These are phyloP conservation scores for Rostrohypoxylon terebratum DNA, from an alignment of 495 filamentous ascomycete genomes.

Conservation along the genomic window DNA sequence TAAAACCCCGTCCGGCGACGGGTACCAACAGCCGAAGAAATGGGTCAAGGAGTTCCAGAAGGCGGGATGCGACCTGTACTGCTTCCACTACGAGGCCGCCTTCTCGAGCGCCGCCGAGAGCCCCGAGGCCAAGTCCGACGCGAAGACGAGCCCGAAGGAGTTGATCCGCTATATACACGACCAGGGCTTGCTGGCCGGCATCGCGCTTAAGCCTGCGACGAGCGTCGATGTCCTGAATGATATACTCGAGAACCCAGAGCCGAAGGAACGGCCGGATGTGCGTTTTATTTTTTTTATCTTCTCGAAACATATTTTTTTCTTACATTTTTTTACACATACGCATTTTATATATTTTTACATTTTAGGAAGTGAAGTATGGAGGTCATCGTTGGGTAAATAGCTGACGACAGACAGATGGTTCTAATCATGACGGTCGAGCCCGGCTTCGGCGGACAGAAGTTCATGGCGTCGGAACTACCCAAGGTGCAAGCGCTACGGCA, in stretches of 20 bases:
- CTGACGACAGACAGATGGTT: constrained; percentile 78
- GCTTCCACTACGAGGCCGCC: constrained; percentile 99
- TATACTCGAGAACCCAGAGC: constrained; percentile 76
- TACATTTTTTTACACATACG: too few species aligned
- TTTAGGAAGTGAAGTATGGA: not conserved
- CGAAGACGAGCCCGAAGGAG: constrained; percentile 80
- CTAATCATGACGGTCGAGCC: constrained; percentile 98
- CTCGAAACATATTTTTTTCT: not conserved
- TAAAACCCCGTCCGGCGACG: not conserved
- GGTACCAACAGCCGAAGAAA: constrained; percentile 80
- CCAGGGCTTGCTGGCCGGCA: constrained; percentile 87
- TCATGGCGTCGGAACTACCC: constrained; percentile 94
- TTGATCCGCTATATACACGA: constrained; percentile 92
- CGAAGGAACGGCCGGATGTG: constrained; percentile 89
- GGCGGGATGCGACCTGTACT: constrained; percentile 96
- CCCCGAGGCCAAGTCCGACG: constrained; percentile 73
- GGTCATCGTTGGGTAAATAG: not conserved
- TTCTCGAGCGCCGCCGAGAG: constrained; percentile 85
- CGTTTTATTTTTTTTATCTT: constrained; percentile 50
- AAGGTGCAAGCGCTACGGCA: constrained; percentile 87
- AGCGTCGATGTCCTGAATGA: constrained; percentile 91
- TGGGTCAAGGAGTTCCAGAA: constrained; percentile 96
- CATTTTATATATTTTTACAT: not conserved
- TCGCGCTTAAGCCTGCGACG: constrained; percentile 95
- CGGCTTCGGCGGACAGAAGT: constrained; percentile 97